phyloP scores from a whole-genome alignment of 768 basidiomycete species.

The Amanita brunnescens region DNA sequence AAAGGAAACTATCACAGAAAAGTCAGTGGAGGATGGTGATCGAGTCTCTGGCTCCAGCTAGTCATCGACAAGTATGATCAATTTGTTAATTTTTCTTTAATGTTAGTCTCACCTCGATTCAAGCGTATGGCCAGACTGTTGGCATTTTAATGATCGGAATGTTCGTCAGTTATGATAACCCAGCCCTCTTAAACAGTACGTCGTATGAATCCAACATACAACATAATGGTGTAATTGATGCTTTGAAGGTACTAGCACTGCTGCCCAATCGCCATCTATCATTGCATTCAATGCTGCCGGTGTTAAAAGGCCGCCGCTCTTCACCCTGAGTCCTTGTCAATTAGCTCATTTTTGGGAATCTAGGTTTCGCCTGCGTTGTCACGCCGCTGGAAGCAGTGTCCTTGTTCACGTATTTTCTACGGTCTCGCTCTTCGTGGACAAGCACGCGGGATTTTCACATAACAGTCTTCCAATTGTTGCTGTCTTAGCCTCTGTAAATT shows the following conservation, averaged over 20 bases:
- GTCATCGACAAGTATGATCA: background rate
- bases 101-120: background rate
- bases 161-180: constrained; percentile 66
- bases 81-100: background rate
- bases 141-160: constrained; percentile 71
- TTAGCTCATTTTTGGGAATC: background rate
- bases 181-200: constrained; percentile 33
- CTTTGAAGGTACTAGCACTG: constrained; percentile 39
- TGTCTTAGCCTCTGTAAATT: constrained; percentile 27
- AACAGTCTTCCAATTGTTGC: constrained; percentile 38
- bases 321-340: background rate
- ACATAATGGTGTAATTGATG: background rate
- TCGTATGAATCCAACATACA: background rate
- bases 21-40: constrained; percentile 6
- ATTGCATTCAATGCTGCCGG: constrained; percentile 71
- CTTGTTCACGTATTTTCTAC: constrained; percentile 44
- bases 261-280: constrained; percentile 79
- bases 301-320: constrained; percentile 45
- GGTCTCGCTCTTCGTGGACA: constrained; percentile 46
- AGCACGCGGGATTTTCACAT: constrained; percentile 33
- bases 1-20: background rate
- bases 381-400: constrained; percentile 62
- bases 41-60: background rate
- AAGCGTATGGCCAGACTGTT: too few species aligned
- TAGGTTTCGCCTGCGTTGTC: constrained; percentile 55